Percentiles rank a stretch among this genome's conserved stretches.
These are phyloP conservation scores for Diaporthe ampelina DNA, from an alignment of 2,329 filamentous ascomycete genomes.

Conservation along the genomic window DNA sequence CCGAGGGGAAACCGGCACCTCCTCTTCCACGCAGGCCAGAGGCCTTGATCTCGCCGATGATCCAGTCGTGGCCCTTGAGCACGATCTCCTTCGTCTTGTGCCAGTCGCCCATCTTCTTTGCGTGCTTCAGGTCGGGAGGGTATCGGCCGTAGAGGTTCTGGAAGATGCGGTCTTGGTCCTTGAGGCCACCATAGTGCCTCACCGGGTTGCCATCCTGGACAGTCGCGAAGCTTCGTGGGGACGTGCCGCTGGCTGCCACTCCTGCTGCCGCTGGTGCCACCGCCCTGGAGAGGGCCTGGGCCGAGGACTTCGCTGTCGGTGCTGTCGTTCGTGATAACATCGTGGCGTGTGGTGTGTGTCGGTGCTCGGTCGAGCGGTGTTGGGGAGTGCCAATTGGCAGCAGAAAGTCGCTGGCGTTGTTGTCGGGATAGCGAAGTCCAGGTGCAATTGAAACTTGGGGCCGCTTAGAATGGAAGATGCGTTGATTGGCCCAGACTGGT, in stretches of 20 bases:
- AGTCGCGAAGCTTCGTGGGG: conserved; percentile 80
- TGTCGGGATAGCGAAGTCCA: conserved; percentile 38
- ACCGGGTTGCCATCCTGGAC: conserved; percentile 81
- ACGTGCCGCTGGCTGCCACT: conserved; percentile 48
- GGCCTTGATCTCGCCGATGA: conserved; percentile 97
- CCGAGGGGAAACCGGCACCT: conserved; percentile 97
- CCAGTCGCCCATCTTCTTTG: conserved; percentile 99
- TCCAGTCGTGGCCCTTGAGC: conserved; percentile 97
- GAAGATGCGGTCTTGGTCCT: conserved; percentile 98
- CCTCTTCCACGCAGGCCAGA: conserved; percentile 96
- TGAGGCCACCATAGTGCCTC: conserved; percentile 85
- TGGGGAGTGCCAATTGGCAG: conserved; percentile 50
- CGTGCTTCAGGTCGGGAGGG: conserved; percentile 90
- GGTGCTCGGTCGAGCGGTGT: conserved; percentile 55
- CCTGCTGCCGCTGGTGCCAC: conserved; percentile 43
- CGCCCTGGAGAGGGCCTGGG: conserved; percentile 56
- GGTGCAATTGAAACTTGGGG: conserved; percentile 42
- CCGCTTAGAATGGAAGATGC: conserved; percentile 42
- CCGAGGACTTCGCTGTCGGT: conserved; percentile 56
- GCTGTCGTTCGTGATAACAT: conserved; percentile 61
- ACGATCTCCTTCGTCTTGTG: conserved; percentile 99
- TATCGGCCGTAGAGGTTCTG: conserved; percentile 97
- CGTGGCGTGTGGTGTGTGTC: conserved; percentile 43
- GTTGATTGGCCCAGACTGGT: conserved; percentile 40
- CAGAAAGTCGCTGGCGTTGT: conserved; percentile 29